Base-by-base conservation (phyloP, 78 protist genomes). In the slime mould (Dictyostelium discoideum) region DNA sequence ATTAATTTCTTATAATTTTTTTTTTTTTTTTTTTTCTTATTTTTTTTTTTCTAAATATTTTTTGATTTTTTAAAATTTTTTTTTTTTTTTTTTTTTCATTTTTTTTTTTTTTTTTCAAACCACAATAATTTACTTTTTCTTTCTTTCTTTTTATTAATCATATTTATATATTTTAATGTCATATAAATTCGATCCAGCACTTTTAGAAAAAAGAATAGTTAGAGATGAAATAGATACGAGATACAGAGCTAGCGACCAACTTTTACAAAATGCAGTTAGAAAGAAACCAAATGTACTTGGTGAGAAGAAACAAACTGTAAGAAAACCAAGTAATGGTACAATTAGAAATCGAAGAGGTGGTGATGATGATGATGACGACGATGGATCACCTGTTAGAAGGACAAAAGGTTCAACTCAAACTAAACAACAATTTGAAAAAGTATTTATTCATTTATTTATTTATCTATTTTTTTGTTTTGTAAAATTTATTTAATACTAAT, bases 211-310 rank as follows among this genome's bases (percentile, higher is more conserved):
- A 14, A 81, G 86, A 50, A 50, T 50, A 39, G 86, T 50, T 5
- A 81, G 26, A 29, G 72, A 48, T 29, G 86, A 50, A 42, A 76
- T 88, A 26, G 94, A 88, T 67, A 13, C 84, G 29, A 78, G 94
- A 65, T 88, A 67, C 48, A 88, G 63, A 46, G 87, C 94, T 78
- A 74, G 85, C 16, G 50, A 74, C 5, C 10, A 29, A 3, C 2
- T 74, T 4, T 32, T 74, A 74, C 50, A 26, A 3, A 26, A 6
- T 26, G 77, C 77, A 69, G 3, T 16, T 4, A 69, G 40, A 69
- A 69, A 26, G 39, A 69, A 69, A 26, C 29, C 77, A 8, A 22
- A 69, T 29, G 22, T 7, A 74, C 16, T 86, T 48, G n/a, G 79
- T 3, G 44, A 78, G 4, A 78, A 60, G n/a, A 87, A 60, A 85